Conservation (phyloP, 345 rosid species). For the Conringia planisiliqua region DNA sequence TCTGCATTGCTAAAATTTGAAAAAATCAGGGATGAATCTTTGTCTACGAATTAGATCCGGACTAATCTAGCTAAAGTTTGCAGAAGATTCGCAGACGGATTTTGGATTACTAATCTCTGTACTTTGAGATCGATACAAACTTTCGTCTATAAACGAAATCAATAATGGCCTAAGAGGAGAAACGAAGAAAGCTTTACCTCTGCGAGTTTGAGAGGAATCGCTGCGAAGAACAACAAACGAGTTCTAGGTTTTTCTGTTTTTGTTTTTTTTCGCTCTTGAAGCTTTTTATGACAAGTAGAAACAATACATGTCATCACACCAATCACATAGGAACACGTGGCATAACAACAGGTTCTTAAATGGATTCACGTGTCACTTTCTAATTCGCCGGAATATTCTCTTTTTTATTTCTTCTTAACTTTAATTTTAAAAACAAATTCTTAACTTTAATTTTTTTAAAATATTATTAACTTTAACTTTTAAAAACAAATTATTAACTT, state of each 20-base stretch:
- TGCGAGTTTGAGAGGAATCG: constrained; percentile 8
- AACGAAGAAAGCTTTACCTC: constrained; percentile 10
- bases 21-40: not conserved
- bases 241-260: not conserved
- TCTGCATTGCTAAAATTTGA: not conserved
- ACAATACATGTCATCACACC: constrained; percentile 17
- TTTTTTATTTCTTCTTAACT: no score
- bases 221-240: not conserved
- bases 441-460: no score
- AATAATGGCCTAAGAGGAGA: not conserved
- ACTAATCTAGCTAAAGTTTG: not conserved
- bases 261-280: not conserved
- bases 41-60: not conserved
- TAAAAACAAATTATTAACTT: no score
- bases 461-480: no score
- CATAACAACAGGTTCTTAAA: no score
- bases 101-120: not conserved
- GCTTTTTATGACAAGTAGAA: not conserved
- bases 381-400: no score
- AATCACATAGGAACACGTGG: not conserved
- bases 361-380: no score
- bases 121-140: not conserved
- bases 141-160: not conserved
- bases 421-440: no score
- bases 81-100: not conserved